A percentile compares a stretch with the other conserved stretches of the same genome.
Evolutionary conservation across 306 rosid genomes (phyloP).

Genomic region (Luffa aegyptiaca): DNA sequence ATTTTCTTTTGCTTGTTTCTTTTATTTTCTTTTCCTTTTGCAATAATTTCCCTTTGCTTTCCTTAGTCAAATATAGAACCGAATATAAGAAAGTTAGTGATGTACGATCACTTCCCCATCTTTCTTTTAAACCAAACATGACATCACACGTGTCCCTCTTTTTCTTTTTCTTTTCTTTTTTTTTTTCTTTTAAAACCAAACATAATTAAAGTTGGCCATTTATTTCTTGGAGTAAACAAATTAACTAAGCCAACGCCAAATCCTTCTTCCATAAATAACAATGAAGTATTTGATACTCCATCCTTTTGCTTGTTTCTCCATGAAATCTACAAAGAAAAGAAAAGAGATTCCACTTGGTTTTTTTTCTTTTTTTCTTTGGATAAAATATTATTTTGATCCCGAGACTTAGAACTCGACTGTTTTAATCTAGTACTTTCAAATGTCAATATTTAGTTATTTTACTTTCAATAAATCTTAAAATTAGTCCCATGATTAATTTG

Average conservation of each 20-base stretch:
- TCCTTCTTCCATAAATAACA: not conserved
- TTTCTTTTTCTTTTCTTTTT: not conserved
- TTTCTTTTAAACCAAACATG: not conserved
- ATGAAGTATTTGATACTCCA: not conserved
- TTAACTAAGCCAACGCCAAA: not conserved
- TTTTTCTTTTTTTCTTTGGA: too few species aligned
- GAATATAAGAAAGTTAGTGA: conserved; percentile 6
- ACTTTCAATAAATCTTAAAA: too few species aligned
- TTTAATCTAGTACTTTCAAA: not conserved
- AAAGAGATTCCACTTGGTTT: not conserved
- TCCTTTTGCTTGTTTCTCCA: not conserved
- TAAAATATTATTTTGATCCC: too few species aligned
- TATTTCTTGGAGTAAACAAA: not conserved
- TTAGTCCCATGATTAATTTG: too few species aligned
- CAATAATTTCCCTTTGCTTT: not conserved
- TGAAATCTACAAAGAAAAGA: not conserved
- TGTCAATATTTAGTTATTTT: not conserved
- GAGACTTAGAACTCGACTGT: too few species aligned
- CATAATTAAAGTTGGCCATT: not conserved
- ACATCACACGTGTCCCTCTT: not conserved
- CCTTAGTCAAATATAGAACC: conserved; percentile 1
- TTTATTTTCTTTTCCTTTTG: not conserved
- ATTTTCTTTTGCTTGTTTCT: not conserved
- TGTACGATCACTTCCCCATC: conserved; percentile 2
- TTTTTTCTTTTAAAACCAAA: not conserved